Evolutionary conservation across 495 filamentous ascomycete genomes (phyloP), one percentile per base, ranked within the genome.

Genomic region (Aspergillus coremiiformis): DNA sequence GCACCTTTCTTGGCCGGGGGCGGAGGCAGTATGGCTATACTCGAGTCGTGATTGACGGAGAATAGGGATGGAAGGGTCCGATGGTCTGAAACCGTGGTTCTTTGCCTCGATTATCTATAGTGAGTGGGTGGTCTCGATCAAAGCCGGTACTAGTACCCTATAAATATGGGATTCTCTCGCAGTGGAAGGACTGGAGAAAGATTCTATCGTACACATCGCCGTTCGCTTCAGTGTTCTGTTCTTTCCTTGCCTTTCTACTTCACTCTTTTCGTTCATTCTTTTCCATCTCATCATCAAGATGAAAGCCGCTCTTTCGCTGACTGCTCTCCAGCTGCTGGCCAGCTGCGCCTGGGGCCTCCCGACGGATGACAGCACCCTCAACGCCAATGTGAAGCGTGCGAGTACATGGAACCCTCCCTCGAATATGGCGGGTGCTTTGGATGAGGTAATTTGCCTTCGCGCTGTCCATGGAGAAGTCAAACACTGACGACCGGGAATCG

Each of bases 241-340:
- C n/a, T 41, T 30, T 39, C 12, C n/a, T 30, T 39, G 3, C 27
- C 27, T 30, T 7, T 53, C n/a, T 39, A 17, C 3, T 26, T 19
- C 4, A 26, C 46, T 46, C 19, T 56, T 24, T 23, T 47, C 48
- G 7, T 46, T 44, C 17, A 23, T 52, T 21, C 12, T 21, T 10
- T 47, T 39, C 26, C 7, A 33, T 45, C 20, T 26, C 30, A 27
- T 42, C 24, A 47, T 35, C 19, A 19, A 12, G 19, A n/a, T 58
- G 52, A 58, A 49, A 27, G 30, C 52, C 35, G 17, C 33, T 51
- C 47, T 58, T 41, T 54, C 56, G 37, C 48, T 58, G 29, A 41
- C 43, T 39, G 29, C 52, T 15, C 39, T 58, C 20, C 56, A 52
- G 56, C 56, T 58, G 56, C 56, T 58, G 56, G 56, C 52, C 56